Base-by-base conservation (phyloP, 2,329 filamentous ascomycete species). In the Colletotrichum shisoi region DNA sequence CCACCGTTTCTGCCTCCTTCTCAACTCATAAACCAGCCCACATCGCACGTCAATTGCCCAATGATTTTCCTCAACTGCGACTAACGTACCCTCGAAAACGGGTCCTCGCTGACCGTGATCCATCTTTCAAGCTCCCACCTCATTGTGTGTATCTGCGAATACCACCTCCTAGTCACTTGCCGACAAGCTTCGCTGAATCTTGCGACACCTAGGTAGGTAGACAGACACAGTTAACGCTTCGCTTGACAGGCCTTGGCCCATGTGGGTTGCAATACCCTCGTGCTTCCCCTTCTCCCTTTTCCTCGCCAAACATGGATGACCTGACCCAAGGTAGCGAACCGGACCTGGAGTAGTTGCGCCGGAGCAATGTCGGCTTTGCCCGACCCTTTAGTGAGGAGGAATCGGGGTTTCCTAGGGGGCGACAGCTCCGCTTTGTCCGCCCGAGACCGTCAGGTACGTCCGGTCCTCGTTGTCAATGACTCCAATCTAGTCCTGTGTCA, bases 351-450 rank as follows among this genome's bases (percentile, higher is more conserved):
- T 12, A 48, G n/a, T 58, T 46, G 53, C 57, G 64, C 72, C 57
- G 64, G 62, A 70, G 70, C 69, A 67, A 74, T 76, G 72, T 74
- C 77, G 71, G 75, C 75, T 48, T 72, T 78, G 67, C 74, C 74
- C n/a, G 77, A 78, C 58, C 71, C 66, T 68, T 57, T 31, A 2
- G 27, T 17, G 45, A 67, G 66, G 63, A 77, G 76, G 54, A 85
- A 85, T 68, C 81, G 83, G 65, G 83, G 83, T 46, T 85, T 83
- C 68, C 75, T 85, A 52, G 83, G 83, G 69, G 76, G 77, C 45
- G 81, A 84, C 72, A 84, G 81, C 74, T 83, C 82, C 68, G 83
- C 81, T n/a, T 74, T 85, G 46, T 72, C 82, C n/a, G 72, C 80
- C 4, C 79, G 82, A 70, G 82, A 85, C 76, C 75, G 76, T 48